Conservation (phyloP, 2,329 filamentous ascomycete species). For the Pleoardoris graminearum region DNA sequence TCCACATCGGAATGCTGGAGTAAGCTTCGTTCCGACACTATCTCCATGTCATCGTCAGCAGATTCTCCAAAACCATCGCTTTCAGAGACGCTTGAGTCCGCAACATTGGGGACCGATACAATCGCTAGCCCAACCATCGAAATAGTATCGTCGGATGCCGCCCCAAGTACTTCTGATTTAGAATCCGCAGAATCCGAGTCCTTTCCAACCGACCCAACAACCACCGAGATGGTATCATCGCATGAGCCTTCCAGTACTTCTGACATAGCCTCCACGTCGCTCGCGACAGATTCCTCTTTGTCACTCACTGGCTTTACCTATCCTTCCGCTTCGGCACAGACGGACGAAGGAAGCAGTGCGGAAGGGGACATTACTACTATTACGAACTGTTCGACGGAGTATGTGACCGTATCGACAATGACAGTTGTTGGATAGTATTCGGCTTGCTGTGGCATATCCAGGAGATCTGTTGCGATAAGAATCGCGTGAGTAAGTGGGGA, state of each 20-base stretch:
- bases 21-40: not conserved
- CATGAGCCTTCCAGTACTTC: not conserved
- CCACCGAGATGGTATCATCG: not conserved
- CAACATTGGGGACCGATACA: too few relatives aligned
- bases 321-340: not conserved
- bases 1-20: conserved; percentile 4
- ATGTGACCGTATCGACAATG: not conserved
- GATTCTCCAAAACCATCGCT: too few relatives aligned
- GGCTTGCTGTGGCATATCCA: too few relatives aligned
- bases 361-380: too few relatives aligned
- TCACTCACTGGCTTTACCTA: not conserved
- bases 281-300: not conserved
- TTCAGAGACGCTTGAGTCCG: not conserved
- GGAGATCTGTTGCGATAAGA: not conserved
- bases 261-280: not conserved
- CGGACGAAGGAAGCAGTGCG: not conserved
- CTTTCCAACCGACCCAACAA: not conserved
- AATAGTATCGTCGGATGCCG: too few relatives aligned
- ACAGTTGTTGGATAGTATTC: not conserved
- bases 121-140: too few relatives aligned
- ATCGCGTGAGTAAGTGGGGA: not conserved
- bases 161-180: not conserved
- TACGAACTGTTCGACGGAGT: not conserved
- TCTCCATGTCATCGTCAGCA: not conserved
- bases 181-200: not conserved